Conservation (phyloP, 768 basidiomycete species). For the Pleurotus salmoneostramineus region DNA sequence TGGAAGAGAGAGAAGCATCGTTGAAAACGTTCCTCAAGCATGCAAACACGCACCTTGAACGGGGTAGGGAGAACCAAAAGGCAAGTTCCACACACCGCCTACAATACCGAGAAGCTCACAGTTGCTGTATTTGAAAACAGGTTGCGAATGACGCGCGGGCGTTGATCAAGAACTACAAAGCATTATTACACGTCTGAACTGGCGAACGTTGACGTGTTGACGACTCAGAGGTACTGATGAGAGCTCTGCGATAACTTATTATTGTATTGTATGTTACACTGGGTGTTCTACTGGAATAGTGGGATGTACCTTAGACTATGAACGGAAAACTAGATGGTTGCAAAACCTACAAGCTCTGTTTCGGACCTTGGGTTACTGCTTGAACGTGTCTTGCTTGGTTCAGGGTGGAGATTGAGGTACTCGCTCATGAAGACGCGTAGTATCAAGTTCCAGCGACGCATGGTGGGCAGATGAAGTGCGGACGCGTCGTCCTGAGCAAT, state of each 20-base stretch:
- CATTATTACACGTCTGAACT: conserved; percentile 19
- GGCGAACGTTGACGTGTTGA: neutral
- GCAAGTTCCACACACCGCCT: conserved; percentile 13
- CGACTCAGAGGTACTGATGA: neutral
- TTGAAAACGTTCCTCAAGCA: conserved; percentile 25
- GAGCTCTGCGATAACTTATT: neutral
- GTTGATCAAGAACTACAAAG: conserved; percentile 31
- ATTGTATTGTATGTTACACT: neutral
- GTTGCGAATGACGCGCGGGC: conserved; percentile 29
- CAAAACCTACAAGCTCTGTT: conserved; percentile 46
- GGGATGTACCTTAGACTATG: neutral
- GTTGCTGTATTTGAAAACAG: conserved; percentile 13
- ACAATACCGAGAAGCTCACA: neutral
- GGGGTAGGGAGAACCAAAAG: conserved; percentile 29
- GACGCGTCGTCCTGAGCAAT: conserved; percentile 77
- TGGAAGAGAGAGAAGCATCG: conserved; percentile 21
- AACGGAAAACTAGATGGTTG: neutral
- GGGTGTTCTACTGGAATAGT: neutral
- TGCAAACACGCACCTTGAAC: conserved; percentile 29
- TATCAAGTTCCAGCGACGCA: conserved; percentile 88
- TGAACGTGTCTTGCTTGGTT: conserved; percentile 25
- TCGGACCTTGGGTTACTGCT: conserved; percentile 29
- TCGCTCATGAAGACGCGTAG: conserved; percentile 86
- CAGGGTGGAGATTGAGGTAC: conserved; percentile 72
- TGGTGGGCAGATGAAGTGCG: conserved; percentile 78